Base-by-base conservation (phyloP, 805 yeast species). In the Osmozyma mogii region DNA sequence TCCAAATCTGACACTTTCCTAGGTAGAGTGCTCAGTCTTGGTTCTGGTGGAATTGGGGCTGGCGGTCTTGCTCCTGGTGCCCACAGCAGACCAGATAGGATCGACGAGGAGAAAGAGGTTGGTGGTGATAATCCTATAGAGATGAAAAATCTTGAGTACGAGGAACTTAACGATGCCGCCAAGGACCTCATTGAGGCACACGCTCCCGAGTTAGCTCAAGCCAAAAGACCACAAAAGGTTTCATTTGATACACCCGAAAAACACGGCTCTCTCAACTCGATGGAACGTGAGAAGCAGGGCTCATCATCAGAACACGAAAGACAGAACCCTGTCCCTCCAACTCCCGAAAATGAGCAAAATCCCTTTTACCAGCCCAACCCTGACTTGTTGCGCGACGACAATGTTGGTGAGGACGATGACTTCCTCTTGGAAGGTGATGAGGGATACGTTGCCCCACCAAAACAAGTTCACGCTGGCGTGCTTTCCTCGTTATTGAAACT, bases 381-480 rank as follows among this genome's bases (percentile, higher is more conserved):
- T 11, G 74, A 68, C 24, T 48, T 63, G 10, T 60, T 59, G 29
- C 41, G 52, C 17, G 45, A 51, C 20, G 51, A 52, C 34, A 56
- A 48, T 4, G 61, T 47, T 9, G 46, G 43, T 2, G 60, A 61
- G 34, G 44, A 45, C 24, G 52, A 50, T 5, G 39, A 42, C 15
- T 50, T 52, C 17, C 50, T 50, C 11, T 55, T 48, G 12, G 52
- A 44, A 12, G 51, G 44, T 20, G 54, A 45, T 14, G 69, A 56
- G 11, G 50, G 46, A 17, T 74, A 70, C 25, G 63, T 70, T 31
- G 68, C 75, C 2, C 70, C 78, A 0, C 74, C 80, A 5, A 61
- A 67, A 24, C 70, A 70, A 30, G 88, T 84, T 9, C 80, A 80
- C 42, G 87, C 87, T 15, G 96, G 96, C 53, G 89, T 87, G 11